A percentile compares a stretch with the other conserved stretches of the same genome.
phyloP scores from a whole-genome alignment of 805 yeast species.

The Yamadazyma endophytica region DNA sequence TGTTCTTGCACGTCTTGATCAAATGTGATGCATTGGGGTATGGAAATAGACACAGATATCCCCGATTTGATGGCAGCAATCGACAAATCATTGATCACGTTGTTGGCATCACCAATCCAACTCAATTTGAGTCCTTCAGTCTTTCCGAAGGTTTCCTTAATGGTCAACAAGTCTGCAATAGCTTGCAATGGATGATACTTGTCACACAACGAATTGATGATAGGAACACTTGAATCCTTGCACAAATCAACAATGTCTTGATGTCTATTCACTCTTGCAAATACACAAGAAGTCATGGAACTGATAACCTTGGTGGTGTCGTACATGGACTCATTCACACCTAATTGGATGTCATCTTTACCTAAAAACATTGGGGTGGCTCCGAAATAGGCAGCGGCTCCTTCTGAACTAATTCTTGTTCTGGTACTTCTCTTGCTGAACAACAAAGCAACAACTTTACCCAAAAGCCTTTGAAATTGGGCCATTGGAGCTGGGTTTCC shows the following conservation, averaged over 20 bases:
- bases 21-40: constrained; percentile 72
- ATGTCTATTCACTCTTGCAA: constrained; percentile 92
- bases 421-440: constrained; percentile 93
- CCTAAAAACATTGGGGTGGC: constrained; percentile 97
- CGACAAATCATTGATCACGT: constrained; percentile 89
- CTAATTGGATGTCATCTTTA: constrained; percentile 92
- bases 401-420: constrained; percentile 91
- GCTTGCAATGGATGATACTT: constrained; percentile 94
- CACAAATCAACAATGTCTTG: constrained; percentile 76
- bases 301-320: constrained; percentile 88
- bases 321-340: constrained; percentile 86
- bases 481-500: constrained; percentile 38
- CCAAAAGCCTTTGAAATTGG: constrained; percentile 55
- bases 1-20: constrained; percentile 48
- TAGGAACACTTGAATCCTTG: constrained; percentile 79
- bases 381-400: constrained; percentile 89
- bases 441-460: constrained; percentile 77
- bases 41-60: constrained; percentile 76
- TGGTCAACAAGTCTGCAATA: constrained; percentile 83
- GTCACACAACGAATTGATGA: constrained; percentile 92
- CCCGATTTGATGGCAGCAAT: constrained; percentile 84
- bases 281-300: constrained; percentile 94
- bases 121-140: constrained; percentile 68
- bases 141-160: constrained; percentile 68
- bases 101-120: constrained; percentile 97